Evolutionary conservation across 805 yeast species (phyloP).

Genomic region (Tetrapisispora arboricola): DNA sequence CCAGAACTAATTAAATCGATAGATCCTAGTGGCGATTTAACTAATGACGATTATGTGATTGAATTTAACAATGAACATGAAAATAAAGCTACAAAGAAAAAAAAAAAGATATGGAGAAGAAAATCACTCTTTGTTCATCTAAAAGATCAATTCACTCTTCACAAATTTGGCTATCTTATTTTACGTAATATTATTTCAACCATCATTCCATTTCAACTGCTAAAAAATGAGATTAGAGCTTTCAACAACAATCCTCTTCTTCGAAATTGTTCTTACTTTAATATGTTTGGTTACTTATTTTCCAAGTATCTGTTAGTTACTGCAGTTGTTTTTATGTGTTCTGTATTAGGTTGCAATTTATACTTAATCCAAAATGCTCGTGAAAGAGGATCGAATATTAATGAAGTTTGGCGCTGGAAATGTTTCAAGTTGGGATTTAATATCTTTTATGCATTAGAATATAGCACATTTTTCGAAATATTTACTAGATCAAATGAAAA

Average conservation of each 20-base stretch:
- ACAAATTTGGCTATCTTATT: not conserved
- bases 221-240: slow-evolving; percentile 36
- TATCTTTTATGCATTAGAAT: slow-evolving; percentile 59
- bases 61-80: not conserved
- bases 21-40: not conserved
- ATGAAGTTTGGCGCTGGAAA: slow-evolving; percentile 65
- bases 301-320: slow-evolving; percentile 35
- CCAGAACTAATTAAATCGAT: not conserved
- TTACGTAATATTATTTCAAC: not conserved
- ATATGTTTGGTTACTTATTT: slow-evolving; percentile 68
- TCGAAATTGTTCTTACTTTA: slow-evolving; percentile 68
- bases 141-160: not conserved
- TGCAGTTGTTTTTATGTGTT: not conserved
- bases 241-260: slow-evolving; percentile 61
- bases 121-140: not conserved
- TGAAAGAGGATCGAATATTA: not conserved
- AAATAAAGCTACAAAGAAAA: not conserved
- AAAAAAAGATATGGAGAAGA: not conserved
- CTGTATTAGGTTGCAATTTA: slow-evolving; percentile 1
- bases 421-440: slow-evolving; percentile 62
- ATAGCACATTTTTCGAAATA: slow-evolving; percentile 60
- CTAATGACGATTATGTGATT: not conserved
- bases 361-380: slow-evolving; percentile 1
- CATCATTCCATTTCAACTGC: not conserved
- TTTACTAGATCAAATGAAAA: slow-evolving; percentile 46